A percentile compares a stretch with the other conserved stretches of the same genome.
Conservation (phyloP, 169 alveolate genomes). For the Babesia ovis region DNA sequence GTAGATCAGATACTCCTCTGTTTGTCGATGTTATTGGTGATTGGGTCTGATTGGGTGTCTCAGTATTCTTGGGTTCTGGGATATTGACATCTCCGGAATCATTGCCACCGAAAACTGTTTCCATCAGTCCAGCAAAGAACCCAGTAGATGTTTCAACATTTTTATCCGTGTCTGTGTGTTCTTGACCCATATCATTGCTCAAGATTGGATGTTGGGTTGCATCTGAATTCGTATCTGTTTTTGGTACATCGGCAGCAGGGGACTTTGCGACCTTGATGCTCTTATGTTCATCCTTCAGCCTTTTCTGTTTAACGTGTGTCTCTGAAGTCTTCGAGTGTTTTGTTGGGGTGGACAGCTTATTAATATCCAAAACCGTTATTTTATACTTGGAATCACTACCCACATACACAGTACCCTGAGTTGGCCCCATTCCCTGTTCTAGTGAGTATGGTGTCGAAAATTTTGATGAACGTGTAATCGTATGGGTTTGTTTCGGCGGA, state of each 20-base stretch:
- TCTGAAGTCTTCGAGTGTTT: too few species aligned
- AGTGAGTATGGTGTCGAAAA: not conserved
- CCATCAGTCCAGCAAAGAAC: not conserved
- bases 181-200: not conserved
- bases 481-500: not conserved
- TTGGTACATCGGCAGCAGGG: not conserved
- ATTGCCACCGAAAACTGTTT: conserved; percentile 4
- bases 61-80: not conserved
- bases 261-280: not conserved
- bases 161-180: not conserved
- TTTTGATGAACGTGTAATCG: not conserved
- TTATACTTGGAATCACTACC: conserved; percentile 19
- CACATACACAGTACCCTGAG: conserved; percentile 7
- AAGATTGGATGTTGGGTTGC: not conserved
- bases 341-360: conserved; percentile 2
- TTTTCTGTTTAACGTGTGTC: not conserved
- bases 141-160: not conserved
- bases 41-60: not conserved
- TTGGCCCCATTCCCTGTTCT: not conserved
- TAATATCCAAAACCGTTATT: conserved; percentile 22
- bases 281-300: not conserved
- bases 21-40: not conserved
- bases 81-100: not conserved
- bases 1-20: not conserved
- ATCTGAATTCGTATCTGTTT: not conserved